Base-by-base conservation (phyloP, 2,329 filamentous ascomycete genomes). In the Ophiostoma perfectum region DNA sequence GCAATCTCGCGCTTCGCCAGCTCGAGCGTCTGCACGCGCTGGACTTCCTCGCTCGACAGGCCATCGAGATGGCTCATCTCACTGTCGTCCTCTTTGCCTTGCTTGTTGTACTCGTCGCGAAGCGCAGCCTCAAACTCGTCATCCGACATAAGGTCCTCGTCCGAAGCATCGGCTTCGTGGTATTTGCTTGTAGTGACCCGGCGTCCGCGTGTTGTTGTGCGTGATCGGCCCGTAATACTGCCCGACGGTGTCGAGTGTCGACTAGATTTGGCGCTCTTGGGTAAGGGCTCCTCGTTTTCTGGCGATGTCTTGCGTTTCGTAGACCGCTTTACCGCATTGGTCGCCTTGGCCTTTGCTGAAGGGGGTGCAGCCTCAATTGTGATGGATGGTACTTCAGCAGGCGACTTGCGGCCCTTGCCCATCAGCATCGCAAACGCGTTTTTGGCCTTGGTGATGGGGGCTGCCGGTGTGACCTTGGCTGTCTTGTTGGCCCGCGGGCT, bases 1-100 rank as follows among this genome's bases (percentile, higher is more conserved):
- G 88, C 83, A n/a, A 98, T 91, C 76, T 97, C 92, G 67, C 91
- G 89, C 76, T 94, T 96, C 0, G 93, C 93, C 69, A 92, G 80
- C 8, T 92, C 89, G 0, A 94, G 83, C 0, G 88, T 92, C 65
- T 88, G 85, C 0, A 85, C 84, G 1, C 86, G 82, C 72, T 91
- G 83, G 1, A 86, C 79, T 60, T 92, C 90, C 71, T 90, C 88
- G 1, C 81, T 78, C 0, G 82, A 80, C 49, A 82, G 74, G 1
- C 76, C 66, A 27, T 27, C 27, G 27, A 27, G 27, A 27, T 2
- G 27, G 1, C 78, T 74, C 0, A 79, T 77, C 0, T 77, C 75
- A 0, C 82, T 79, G 7, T 80, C 78, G 1, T 80, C 78, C 0
- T 78, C 45, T 0, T 78, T 74, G 0, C 79, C 77, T 0, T 9